Evolutionary conservation across 306 rosid genomes (phyloP).

Genomic region (Clitoria ternatea): DNA sequence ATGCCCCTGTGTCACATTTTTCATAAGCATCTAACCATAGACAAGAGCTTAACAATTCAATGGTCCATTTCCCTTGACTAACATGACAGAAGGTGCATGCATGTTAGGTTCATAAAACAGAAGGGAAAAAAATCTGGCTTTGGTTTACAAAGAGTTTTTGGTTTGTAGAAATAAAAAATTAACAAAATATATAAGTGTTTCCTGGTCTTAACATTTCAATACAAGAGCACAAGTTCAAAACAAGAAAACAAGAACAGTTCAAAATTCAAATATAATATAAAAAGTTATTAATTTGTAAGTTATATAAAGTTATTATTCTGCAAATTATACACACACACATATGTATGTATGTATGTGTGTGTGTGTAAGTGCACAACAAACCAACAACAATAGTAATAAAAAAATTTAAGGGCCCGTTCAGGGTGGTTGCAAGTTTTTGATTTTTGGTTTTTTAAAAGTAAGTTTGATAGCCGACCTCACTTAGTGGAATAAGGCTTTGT

Average conservation of each 20-base stretch:
- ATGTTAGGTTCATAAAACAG: background rate
- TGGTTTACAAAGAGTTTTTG: background rate
- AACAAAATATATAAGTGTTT: background rate
- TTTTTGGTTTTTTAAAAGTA: too few relatives aligned
- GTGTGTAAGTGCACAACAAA: too few relatives aligned
- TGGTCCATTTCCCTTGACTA: background rate
- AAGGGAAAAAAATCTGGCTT: constrained; percentile 2
- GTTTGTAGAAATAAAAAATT: background rate
- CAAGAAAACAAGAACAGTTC: background rate
- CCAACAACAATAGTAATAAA: too few relatives aligned
- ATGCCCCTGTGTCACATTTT: constrained; percentile 53
- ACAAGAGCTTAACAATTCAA: constrained; percentile 11
- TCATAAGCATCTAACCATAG: constrained; percentile 18
- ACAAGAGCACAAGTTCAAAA: background rate
- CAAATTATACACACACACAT: background rate
- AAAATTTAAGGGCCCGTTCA: too few relatives aligned
- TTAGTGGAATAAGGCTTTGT: too few relatives aligned
- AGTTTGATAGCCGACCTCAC: too few relatives aligned
- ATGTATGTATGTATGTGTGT: too few relatives aligned
- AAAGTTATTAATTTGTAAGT: background rate
- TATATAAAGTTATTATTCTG: background rate
- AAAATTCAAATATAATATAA: too few relatives aligned
- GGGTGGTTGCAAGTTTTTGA: too few relatives aligned
- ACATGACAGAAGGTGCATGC: background rate
- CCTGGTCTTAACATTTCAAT: background rate